Conservation (phyloP, 2,329 filamentous ascomycete species). For the Pseudogymnoascus sp. region DNA sequence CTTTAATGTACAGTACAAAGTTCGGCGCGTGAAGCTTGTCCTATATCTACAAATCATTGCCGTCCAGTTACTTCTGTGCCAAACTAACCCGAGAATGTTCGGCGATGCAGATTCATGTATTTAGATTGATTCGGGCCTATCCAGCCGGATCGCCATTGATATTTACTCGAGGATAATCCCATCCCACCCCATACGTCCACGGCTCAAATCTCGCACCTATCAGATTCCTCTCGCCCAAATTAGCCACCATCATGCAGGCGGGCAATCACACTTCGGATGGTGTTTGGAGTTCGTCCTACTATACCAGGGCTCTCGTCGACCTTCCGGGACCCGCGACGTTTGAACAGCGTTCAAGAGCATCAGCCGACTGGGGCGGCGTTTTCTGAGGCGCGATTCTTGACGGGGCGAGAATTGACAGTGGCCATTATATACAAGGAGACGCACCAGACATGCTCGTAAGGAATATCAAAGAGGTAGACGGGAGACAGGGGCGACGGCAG, state of each 20-base stretch:
- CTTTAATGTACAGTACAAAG: background rate
- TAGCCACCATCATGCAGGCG: background rate
- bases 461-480: too few relatives aligned
- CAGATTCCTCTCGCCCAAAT: background rate
- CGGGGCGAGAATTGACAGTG: too few relatives aligned
- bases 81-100: background rate
- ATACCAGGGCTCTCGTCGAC: too few relatives aligned
- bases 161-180: background rate
- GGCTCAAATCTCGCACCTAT: conserved; percentile 1
- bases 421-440: too few relatives aligned
- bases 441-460: too few relatives aligned
- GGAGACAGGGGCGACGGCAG: background rate
- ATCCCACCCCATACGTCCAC: background rate
- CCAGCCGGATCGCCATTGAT: background rate
- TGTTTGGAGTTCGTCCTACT: too few relatives aligned
- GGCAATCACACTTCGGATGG: too few relatives aligned
- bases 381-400: too few relatives aligned
- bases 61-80: background rate
- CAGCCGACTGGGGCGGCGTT: too few relatives aligned
- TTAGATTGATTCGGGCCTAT: background rate
- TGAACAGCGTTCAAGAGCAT: too few relatives aligned
- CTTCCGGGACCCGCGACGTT: too few relatives aligned
- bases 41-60: background rate
- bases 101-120: background rate
- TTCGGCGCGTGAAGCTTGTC: background rate